Percentiles rank a stretch among this genome's conserved stretches.
phyloP scores from a whole-genome alignment of 2,329 filamentous ascomycete species.

The Colletotrichum sp. region DNA sequence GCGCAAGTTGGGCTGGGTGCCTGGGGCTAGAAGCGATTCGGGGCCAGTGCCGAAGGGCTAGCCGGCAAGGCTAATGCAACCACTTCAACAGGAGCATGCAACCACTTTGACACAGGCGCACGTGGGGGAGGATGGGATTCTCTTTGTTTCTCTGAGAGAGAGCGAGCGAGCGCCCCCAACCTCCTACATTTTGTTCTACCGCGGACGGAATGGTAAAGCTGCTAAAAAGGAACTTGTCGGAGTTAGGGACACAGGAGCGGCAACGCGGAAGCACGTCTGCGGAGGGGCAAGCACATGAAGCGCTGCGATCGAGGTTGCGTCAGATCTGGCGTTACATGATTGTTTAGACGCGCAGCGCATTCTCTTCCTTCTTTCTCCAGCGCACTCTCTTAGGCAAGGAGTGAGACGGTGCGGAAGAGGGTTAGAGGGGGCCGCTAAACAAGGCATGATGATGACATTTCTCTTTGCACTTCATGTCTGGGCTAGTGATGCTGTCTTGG shows the following conservation, averaged over 20 bases:
- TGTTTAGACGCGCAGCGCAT: background rate
- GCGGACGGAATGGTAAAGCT: background rate
- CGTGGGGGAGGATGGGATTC: background rate
- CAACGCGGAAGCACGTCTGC: background rate
- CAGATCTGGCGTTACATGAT: background rate
- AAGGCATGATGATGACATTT: background rate
- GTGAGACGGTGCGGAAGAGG: background rate
- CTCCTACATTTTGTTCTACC: background rate
- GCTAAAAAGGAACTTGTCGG: background rate
- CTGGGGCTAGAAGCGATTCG: background rate
- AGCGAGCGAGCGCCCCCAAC: background rate
- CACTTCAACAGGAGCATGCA: slow-evolving; percentile 9
- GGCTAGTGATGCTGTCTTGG: background rate
- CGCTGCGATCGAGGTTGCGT: background rate
- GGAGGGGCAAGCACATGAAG: background rate
- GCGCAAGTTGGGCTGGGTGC: background rate
- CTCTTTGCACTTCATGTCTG: background rate
- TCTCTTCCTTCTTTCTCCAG: background rate
- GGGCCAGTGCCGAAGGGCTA: slow-evolving; percentile 2
- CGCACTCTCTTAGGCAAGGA: background rate
- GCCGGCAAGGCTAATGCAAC: slow-evolving; percentile 20
- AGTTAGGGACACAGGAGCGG: background rate
- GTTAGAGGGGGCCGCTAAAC: background rate
- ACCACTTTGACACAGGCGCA: slow-evolving; percentile 12
- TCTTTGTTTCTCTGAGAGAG: background rate